Conservation (phyloP, 257 asterid species). For the Linaria vulgaris region DNA sequence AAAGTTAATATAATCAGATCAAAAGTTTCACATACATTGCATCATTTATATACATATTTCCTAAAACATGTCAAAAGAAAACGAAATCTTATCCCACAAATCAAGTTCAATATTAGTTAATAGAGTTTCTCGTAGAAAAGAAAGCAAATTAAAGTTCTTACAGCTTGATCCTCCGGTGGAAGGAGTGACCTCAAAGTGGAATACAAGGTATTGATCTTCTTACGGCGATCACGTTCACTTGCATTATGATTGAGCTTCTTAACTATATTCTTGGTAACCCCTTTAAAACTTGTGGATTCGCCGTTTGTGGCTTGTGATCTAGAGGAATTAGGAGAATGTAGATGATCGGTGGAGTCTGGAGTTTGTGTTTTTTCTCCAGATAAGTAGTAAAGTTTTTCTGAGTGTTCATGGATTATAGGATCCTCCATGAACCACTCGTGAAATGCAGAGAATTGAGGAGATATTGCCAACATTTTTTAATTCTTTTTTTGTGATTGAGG, state of each 20-base stretch:
- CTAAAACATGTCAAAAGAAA: too few species aligned
- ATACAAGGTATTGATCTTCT: slow-evolving; percentile 54
- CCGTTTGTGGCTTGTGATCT: slow-evolving; percentile 2
- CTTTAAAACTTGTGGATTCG: slow-evolving; percentile 11
- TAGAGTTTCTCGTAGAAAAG: not conserved
- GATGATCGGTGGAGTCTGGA: slow-evolving; percentile 30
- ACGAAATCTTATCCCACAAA: too few species aligned
- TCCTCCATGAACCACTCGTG: slow-evolving; percentile 41
- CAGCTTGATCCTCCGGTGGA: slow-evolving; percentile 54
- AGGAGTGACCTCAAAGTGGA: slow-evolving; percentile 67
- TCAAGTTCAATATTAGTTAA: too few species aligned
- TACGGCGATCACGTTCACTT: slow-evolving; percentile 77
- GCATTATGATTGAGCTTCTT: slow-evolving; percentile 80
- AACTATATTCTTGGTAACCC: slow-evolving; percentile 14
- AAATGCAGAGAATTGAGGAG: slow-evolving; percentile 28
- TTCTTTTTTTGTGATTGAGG: not conserved
- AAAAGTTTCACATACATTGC: too few species aligned
- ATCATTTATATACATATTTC: too few species aligned
- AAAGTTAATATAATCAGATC: not conserved
- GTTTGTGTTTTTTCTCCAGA: slow-evolving; percentile 26
- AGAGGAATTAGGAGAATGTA: slow-evolving; percentile 37
- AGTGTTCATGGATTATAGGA: slow-evolving; percentile 25
- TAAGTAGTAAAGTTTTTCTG: slow-evolving; percentile 25
- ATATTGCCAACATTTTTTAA: slow-evolving; percentile 37
- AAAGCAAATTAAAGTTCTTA: slow-evolving; percentile 11